These are phyloP conservation scores for Sordaria brevicollis DNA, from an alignment of 495 filamentous ascomycete species.

Conservation along the genomic window DNA sequence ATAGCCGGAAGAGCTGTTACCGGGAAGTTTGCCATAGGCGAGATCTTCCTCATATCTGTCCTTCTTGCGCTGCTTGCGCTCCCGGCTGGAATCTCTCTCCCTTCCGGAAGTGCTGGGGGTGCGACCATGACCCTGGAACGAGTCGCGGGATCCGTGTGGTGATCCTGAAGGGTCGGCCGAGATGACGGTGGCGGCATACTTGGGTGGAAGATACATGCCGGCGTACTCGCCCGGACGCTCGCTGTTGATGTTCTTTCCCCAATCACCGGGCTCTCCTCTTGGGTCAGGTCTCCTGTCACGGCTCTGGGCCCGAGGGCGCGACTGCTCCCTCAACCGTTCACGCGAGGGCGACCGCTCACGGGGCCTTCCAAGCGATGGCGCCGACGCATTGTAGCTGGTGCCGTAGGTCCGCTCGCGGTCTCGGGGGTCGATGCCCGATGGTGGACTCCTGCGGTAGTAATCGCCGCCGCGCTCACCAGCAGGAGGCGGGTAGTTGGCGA, in stretches of 20 bases:
- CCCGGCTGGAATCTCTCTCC: constrained; percentile 23
- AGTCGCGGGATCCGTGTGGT: constrained; percentile 20
- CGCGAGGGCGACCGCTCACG: background rate
- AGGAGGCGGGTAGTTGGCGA: constrained; percentile 21
- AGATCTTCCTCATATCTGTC: constrained; percentile 34
- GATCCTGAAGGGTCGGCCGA: constrained; percentile 9
- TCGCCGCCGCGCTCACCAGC: constrained; percentile 16
- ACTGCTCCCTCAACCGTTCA: constrained; percentile 3
- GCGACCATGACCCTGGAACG: constrained; percentile 18
- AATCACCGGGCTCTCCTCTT: background rate
- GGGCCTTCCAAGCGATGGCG: constrained; percentile 8
- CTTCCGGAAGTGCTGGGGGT: constrained; percentile 8
- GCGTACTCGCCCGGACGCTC: constrained; percentile 3
- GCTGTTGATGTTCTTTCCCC: constrained; percentile 8
- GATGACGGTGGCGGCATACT: constrained; percentile 15
- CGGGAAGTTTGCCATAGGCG: constrained; percentile 32
- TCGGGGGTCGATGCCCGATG: constrained; percentile 13
- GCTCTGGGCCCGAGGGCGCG: background rate
- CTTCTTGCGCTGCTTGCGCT: constrained; percentile 18
- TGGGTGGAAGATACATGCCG: constrained; percentile 11
- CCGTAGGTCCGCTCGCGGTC: constrained; percentile 17
- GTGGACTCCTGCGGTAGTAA: constrained; percentile 8
- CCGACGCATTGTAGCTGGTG: constrained; percentile 7
- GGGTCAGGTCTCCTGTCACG: constrained; percentile 1
- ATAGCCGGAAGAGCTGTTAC: background rate